These are phyloP conservation scores for Lachnellula arida DNA, from an alignment of 2,329 filamentous ascomycete species.

Conservation along the genomic window DNA sequence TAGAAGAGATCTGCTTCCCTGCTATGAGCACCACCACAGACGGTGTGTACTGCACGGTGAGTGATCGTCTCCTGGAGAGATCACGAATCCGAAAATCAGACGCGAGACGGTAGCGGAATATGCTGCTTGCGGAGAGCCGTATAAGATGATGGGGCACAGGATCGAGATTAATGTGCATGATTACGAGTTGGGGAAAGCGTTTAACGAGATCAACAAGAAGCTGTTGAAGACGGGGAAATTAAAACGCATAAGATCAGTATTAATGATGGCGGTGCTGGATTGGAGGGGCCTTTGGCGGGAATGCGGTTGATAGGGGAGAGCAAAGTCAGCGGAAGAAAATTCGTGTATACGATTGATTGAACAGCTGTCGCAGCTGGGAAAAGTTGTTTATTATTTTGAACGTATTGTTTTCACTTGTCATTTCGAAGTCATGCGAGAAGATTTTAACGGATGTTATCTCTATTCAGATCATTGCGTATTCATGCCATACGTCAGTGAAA, in stretches of 20 bases:
- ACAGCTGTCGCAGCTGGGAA: no score
- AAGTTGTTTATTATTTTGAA: no score
- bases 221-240: neutral
- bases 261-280: neutral
- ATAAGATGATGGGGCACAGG: neutral
- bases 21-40: neutral
- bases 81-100: neutral
- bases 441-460: neutral
- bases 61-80: neutral
- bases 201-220: neutral
- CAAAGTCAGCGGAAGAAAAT: neutral
- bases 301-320: neutral
- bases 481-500: neutral
- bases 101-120: neutral
- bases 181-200: neutral
- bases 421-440: neutral
- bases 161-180: neutral
- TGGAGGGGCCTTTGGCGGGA: neutral
- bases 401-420: no score
- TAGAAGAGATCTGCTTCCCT: neutral
- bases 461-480: no score
- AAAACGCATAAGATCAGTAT: neutral
- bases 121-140: neutral
- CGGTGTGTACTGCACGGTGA: neutral
- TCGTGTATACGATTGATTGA: no score